These are phyloP conservation scores for Apiospora arundinis DNA, from an alignment of 2,329 filamentous ascomycete genomes.

Conservation along the genomic window DNA sequence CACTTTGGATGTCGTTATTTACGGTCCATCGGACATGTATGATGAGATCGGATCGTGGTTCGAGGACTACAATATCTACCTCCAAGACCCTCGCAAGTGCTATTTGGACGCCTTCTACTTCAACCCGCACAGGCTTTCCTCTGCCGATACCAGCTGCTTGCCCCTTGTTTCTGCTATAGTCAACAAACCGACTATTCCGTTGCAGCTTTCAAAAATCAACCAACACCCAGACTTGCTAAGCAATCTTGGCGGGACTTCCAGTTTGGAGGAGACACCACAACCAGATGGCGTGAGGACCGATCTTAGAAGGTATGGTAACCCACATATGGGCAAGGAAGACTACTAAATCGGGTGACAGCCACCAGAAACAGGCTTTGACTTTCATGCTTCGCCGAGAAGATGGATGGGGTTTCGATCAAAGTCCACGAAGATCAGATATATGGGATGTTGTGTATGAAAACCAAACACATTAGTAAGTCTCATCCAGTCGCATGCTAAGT, in stretches of 20 bases:
- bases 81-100: slow-evolving; percentile 22
- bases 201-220: slow-evolving; percentile 20
- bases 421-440: slow-evolving; percentile 26
- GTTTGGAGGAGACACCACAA: slow-evolving; percentile 26
- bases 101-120: slow-evolving; percentile 18
- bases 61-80: slow-evolving; percentile 19
- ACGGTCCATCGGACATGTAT: not conserved
- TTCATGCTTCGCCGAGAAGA: slow-evolving; percentile 37
- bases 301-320: slow-evolving; percentile 21
- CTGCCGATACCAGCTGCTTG: not conserved
- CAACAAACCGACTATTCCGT: not conserved
- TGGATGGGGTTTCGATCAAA: slow-evolving; percentile 28
- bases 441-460: slow-evolving; percentile 27
- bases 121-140: slow-evolving; percentile 23
- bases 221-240: slow-evolving; percentile 23
- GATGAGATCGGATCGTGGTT: slow-evolving; percentile 20
- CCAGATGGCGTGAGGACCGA: slow-evolving; percentile 24
- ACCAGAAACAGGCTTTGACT: slow-evolving; percentile 38
- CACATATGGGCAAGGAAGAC: rapidly evolving
- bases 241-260: slow-evolving; percentile 18
- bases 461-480: slow-evolving; percentile 21
- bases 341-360: slow-evolving; percentile 30
- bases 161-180: not conserved
- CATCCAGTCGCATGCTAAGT: not conserved
- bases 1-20: not conserved